Base-by-base conservation (phyloP, 345 rosid species). In the Rhodamnia argentea region DNA sequence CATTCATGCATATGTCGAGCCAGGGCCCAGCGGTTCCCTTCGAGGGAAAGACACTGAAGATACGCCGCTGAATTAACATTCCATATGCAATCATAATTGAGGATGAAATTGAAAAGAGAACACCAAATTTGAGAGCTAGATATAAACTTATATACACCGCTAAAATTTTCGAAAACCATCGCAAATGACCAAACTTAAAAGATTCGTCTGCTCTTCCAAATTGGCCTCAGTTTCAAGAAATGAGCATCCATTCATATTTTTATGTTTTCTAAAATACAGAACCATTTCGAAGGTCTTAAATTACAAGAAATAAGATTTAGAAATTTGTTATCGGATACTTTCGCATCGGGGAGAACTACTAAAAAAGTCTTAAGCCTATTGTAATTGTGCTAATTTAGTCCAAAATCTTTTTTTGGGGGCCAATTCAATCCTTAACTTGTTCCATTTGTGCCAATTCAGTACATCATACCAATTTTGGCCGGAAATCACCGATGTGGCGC, bases 151-250 rank as follows among this genome's bases (percentile, higher is more conserved):
- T 62, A 62, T 0, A 15, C 24, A 22, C 76, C 27, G 6, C 20
- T 29, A 7, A 64, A 64, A 10, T 32, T 64, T 64, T 32, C 5
- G 13, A 15, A 29, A 29, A 8, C 24, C 24, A 8, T 32, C 44
- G 4, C 47, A 32, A 70, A 70, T 64, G 44, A 64, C 44, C 44
- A 0, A 32, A 0, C 11, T 64, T 32, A 8, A 16, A 32, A 18
- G 44, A 32, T 64, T 0, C 0, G 1, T 32, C 0, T 1, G 32
- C 32, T 16, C 47, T 9, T 64, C 13, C 13, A 64, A 64, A 64
- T 32, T 0, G 24, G 24, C 15, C 1, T 50, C 0, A 64, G 24
- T 0, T 70, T 2, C 47, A 70, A 70, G 78, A 32, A 62, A 64
- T 32, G 78, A 18, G 23, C 47, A 64, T 37, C 24, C 0, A 64